Evolutionary conservation across 2,329 filamentous ascomycete species (phyloP).

Genomic region (Stachybotrys echinatus): DNA sequence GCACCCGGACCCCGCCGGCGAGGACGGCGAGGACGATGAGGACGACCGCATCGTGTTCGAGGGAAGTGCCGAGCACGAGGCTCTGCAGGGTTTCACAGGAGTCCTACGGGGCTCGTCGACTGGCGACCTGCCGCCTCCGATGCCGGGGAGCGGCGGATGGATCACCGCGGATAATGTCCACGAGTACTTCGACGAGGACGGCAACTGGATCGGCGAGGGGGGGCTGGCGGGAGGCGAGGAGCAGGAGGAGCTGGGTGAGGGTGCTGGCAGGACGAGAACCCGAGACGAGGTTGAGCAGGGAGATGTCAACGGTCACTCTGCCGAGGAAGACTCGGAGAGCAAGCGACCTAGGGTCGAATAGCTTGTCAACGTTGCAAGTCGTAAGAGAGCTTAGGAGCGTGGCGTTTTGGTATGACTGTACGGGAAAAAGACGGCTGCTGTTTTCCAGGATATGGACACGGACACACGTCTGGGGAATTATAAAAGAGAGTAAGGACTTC

Average conservation of each 20-base stretch:
- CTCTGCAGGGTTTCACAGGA: constrained; percentile 51
- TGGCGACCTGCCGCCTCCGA: constrained; percentile 56
- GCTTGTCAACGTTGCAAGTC: not conserved
- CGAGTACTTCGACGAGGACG: constrained; percentile 75
- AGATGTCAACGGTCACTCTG: constrained; percentile 34
- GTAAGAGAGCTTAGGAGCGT: constrained; percentile 5
- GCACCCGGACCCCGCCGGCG: constrained; percentile 63
- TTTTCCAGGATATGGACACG: not conserved
- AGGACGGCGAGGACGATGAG: constrained; percentile 51
- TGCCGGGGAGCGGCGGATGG: constrained; percentile 73
- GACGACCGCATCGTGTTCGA: constrained; percentile 54
- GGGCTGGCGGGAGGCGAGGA: constrained; percentile 27
- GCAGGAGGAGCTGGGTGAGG: constrained; percentile 52
- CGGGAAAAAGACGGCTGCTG: not conserved
- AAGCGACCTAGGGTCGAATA: constrained; percentile 44
- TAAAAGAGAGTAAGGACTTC: not conserved
- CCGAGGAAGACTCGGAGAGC: constrained; percentile 33
- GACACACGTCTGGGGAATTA: not conserved
- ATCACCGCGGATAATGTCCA: constrained; percentile 90
- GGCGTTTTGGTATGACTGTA: constrained; percentile 14
- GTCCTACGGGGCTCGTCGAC: constrained; percentile 42
- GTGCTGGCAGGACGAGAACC: constrained; percentile 53
- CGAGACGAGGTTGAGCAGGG: constrained; percentile 49
- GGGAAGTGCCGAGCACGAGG: constrained; percentile 40
- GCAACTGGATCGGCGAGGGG: constrained; percentile 63